A percentile compares a stretch with the other conserved stretches of the same genome.
Conservation (phyloP, 805 yeast species). For the Danielia oregonensis region DNA sequence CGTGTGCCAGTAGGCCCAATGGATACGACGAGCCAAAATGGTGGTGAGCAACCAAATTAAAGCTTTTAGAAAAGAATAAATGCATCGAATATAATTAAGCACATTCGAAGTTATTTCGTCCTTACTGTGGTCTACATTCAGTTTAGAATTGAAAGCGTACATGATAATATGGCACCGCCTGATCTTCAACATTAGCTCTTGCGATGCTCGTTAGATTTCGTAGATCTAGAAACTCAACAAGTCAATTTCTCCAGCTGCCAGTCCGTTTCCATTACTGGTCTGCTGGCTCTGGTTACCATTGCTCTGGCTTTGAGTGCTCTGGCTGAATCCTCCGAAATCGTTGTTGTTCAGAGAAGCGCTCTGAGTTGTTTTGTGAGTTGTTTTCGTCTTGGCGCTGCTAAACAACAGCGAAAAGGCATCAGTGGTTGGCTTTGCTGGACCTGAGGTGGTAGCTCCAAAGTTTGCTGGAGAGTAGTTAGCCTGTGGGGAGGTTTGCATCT, state of each 20-base stretch:
- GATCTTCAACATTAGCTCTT: too few relatives aligned
- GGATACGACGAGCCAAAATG: slow-evolving; percentile 14
- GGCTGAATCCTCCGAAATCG: slow-evolving; percentile 24
- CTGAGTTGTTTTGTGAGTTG: slow-evolving; percentile 7
- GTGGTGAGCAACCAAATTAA: too few relatives aligned
- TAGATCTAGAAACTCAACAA: slow-evolving; percentile 47
- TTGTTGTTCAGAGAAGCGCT: slow-evolving; percentile 14
- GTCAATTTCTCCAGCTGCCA: slow-evolving; percentile 47
- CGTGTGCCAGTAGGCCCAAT: slow-evolving; percentile 12
- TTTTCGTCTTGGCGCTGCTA: slow-evolving; percentile 55
- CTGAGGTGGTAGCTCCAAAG: slow-evolving; percentile 27
- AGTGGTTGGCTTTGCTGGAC: slow-evolving; percentile 39
- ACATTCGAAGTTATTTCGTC: too few relatives aligned
- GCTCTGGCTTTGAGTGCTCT: not conserved
- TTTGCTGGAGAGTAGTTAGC: slow-evolving; percentile 7
- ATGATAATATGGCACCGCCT: too few relatives aligned
- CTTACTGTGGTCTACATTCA: too few relatives aligned
- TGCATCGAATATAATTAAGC: too few relatives aligned
- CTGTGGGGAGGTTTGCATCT: slow-evolving; percentile 15
- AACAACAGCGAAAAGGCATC: slow-evolving; percentile 76
- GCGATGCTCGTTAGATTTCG: too few relatives aligned
- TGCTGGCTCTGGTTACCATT: not conserved
- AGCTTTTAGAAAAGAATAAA: too few relatives aligned
- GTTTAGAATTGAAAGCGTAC: too few relatives aligned
- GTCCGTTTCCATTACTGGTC: slow-evolving; percentile 5